Evolutionary conservation across 495 filamentous ascomycete genomes (phyloP).

Genomic region (Cercophora scortea): DNA sequence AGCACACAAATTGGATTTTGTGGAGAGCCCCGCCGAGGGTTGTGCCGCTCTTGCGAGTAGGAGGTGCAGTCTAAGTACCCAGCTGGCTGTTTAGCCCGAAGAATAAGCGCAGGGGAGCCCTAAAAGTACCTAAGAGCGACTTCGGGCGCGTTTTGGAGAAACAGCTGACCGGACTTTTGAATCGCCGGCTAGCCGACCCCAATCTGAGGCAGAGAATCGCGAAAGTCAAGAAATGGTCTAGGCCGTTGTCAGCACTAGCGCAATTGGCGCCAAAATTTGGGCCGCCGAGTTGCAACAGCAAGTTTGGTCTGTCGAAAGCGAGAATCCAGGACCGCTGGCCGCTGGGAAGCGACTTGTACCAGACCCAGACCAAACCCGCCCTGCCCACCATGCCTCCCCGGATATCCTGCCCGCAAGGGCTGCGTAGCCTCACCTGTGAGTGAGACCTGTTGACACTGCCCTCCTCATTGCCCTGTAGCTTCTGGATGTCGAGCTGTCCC

Average conservation of each 20-base stretch:
- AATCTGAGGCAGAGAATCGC: too few relatives aligned
- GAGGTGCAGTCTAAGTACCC: too few relatives aligned
- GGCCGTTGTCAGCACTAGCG: conserved; percentile 3
- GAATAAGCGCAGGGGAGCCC: too few relatives aligned
- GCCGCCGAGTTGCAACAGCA: conserved; percentile 9
- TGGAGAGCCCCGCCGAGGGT: conserved; percentile 33
- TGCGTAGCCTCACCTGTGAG: conserved; percentile 57
- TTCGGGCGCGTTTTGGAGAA: neutral
- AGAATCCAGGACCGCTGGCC: neutral
- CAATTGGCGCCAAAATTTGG: conserved; percentile 22
- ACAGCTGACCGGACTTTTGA: conserved; percentile 3
- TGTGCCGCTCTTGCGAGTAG: conserved; percentile 5
- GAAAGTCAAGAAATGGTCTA: conserved; percentile 1
- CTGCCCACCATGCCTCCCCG: conserved; percentile 60
- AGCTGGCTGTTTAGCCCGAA: too few relatives aligned
- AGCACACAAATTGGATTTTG: conserved; percentile 30
- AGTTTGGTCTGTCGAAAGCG: conserved; percentile 7
- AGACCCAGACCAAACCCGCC: conserved; percentile 7
- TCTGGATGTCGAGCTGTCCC: too few relatives aligned
- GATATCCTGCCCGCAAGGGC: conserved; percentile 55
- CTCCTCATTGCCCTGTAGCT: neutral
- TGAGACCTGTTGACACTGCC: neutral
- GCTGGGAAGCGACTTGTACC: neutral
- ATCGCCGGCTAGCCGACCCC: conserved; percentile 6
- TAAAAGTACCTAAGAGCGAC: neutral